Conservation (phyloP, 2,329 filamentous ascomycete species). For the Helminthosporium solani region DNA sequence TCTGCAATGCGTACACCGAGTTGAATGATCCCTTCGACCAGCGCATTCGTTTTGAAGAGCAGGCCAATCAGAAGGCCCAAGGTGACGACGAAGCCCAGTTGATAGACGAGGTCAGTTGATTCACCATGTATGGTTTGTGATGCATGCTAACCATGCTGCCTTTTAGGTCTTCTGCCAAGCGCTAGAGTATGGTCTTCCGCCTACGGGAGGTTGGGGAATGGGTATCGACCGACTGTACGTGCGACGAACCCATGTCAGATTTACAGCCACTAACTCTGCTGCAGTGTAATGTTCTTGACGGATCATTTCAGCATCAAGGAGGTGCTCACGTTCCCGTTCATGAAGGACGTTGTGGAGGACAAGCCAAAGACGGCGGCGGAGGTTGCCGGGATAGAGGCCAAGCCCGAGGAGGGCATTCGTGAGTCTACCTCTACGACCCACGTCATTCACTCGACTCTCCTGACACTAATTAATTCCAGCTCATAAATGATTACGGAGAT, state of each 20-base stretch:
- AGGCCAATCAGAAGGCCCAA: constrained; percentile 85
- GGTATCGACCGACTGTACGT: constrained; percentile 75
- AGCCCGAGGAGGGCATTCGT: constrained; percentile 60
- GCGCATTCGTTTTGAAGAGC: constrained; percentile 75
- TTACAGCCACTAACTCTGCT: background rate
- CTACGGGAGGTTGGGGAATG: constrained; percentile 92
- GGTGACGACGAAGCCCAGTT: constrained; percentile 97
- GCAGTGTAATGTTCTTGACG: constrained; percentile 74
- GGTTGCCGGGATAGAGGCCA: constrained; percentile 60
- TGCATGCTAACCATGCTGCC: too few relatives aligned
- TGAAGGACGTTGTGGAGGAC: constrained; percentile 67
- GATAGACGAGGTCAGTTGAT: constrained; percentile 62
- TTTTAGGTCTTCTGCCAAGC: constrained; percentile 74
- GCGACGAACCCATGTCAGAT: constrained; percentile 62
- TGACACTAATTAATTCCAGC: background rate
- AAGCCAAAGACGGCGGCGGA: constrained; percentile 58
- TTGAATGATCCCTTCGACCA: constrained; percentile 97
- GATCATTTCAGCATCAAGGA: constrained; percentile 96
- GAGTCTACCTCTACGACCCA: background rate
- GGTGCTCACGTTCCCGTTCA: constrained; percentile 94
- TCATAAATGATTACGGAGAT: background rate
- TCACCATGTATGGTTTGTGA: constrained; percentile 45
- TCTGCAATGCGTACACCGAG: constrained; percentile 95
- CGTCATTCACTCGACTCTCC: background rate
- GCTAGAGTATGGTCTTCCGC: constrained; percentile 83